Conservation (phyloP, 176 grass and related monocot genomes). For the Phoenix dactylifera region DNA sequence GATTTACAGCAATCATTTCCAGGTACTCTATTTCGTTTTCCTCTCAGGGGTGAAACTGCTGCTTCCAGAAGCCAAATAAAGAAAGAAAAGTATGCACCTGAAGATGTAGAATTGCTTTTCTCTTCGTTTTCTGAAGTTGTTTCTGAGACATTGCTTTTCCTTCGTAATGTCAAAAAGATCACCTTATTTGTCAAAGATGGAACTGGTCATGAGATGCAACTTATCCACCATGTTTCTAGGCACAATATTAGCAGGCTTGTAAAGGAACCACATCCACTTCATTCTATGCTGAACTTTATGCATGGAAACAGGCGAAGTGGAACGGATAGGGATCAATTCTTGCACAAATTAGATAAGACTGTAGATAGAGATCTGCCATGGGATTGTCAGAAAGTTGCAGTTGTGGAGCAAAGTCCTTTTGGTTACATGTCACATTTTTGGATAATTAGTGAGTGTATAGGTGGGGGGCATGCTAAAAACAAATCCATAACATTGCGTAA, state of each 20-base stretch:
- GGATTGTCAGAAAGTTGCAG: constrained; percentile 69
- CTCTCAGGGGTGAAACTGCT: constrained; percentile 72
- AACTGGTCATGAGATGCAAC: constrained; percentile 53
- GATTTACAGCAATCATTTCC: constrained; percentile 84
- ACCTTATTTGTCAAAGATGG: constrained; percentile 81
- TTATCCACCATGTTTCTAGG: constrained; percentile 66
- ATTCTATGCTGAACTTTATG: constrained; percentile 67
- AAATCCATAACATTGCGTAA: constrained; percentile 57
- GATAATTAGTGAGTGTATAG: constrained; percentile 86
- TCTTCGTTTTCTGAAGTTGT: constrained; percentile 84
- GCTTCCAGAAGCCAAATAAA: constrained; percentile 98
- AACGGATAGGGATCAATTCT: constrained; percentile 79
- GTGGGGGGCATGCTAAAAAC: constrained; percentile 69
- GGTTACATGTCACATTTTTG: constrained; percentile 49
- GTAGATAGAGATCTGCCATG: constrained; percentile 79
- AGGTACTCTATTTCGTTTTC: constrained; percentile 91
- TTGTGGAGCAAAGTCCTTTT: constrained; percentile 58
- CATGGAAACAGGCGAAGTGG: constrained; percentile 52
- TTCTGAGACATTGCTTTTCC: constrained; percentile 81
- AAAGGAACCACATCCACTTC: constrained; percentile 61
- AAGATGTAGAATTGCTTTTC: constrained; percentile 82
- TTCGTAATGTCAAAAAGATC: constrained; percentile 80
- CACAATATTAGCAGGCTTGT: constrained; percentile 30
- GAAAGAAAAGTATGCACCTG: constrained; percentile 76
- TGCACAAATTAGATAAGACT: constrained; percentile 77